phyloP scores from a whole-genome alignment of 2,329 filamentous ascomycete species.

The Pseudocercospora fijiensis region DNA sequence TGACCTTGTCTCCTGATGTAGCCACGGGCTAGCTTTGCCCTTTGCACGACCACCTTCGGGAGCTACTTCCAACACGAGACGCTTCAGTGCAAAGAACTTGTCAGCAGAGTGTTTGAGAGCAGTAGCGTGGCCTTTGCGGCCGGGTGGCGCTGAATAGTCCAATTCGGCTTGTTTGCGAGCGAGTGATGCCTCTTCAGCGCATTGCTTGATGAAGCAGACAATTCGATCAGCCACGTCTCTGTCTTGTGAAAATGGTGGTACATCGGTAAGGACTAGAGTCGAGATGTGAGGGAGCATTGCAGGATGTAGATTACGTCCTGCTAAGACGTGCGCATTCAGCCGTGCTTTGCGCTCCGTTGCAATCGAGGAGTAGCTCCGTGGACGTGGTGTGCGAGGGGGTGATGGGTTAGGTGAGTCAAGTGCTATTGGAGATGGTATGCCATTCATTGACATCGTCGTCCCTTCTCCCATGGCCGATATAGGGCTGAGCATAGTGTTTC shows the following conservation, averaged over 20 bases:
- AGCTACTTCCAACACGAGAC: conserved; percentile 58
- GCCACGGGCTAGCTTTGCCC: conserved; percentile 46
- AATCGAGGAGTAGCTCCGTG: conserved; percentile 35
- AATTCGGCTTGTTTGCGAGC: conserved; percentile 54
- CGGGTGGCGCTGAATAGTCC: conserved; percentile 61
- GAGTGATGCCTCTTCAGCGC: conserved; percentile 55
- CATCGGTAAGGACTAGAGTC: conserved; percentile 57
- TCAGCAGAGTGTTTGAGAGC: conserved; percentile 44
- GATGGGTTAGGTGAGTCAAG: conserved; percentile 8
- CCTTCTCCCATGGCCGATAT: conserved; percentile 24
- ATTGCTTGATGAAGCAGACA: conserved; percentile 56
- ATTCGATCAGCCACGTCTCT: conserved; percentile 49
- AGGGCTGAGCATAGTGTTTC: conserved; percentile 25
- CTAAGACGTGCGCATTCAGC: conserved; percentile 28
- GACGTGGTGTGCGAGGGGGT: conserved; percentile 18
- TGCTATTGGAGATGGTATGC: conserved; percentile 9
- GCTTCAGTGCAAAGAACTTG: conserved; percentile 53
- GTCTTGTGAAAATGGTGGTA: conserved; percentile 43
- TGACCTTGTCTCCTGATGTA: conserved; percentile 50
- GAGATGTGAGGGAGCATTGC: conserved; percentile 55
- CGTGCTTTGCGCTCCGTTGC: conserved; percentile 32
- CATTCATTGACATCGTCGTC: conserved; percentile 13
- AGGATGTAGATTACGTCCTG: conserved; percentile 49
- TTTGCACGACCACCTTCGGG: conserved; percentile 34
- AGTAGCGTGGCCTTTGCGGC: conserved; percentile 50